These are phyloP conservation scores for Lasiodiplodia gonubiensis DNA, from an alignment of 2,329 filamentous ascomycete species.

Conservation along the genomic window DNA sequence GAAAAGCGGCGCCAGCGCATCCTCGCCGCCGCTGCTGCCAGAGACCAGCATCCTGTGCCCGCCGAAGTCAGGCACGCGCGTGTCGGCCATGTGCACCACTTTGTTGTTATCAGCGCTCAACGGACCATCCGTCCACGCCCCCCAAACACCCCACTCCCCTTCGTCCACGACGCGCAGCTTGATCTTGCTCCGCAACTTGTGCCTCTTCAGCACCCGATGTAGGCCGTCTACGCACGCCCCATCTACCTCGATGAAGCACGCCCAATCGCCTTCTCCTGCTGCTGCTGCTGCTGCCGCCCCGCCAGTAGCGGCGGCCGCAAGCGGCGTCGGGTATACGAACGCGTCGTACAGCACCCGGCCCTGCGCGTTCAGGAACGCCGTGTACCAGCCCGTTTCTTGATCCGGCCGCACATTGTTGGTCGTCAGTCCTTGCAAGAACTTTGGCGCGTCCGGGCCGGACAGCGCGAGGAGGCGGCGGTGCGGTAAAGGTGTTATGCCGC, in stretches of 20 bases:
- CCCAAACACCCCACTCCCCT: conserved; percentile 73
- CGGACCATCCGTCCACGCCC: conserved; percentile 60
- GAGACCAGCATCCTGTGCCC: conserved; percentile 33
- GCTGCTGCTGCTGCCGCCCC: background rate
- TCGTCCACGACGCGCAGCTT: conserved; percentile 62
- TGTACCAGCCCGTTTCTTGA: conserved; percentile 58
- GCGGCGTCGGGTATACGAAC: conserved; percentile 70
- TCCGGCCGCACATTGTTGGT: conserved; percentile 70
- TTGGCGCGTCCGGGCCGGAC: conserved; percentile 76
- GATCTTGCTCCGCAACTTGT: conserved; percentile 85
- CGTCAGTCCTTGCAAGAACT: conserved; percentile 87
- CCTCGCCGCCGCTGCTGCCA: background rate
- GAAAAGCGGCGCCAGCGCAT: conserved; percentile 8
- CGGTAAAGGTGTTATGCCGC: conserved; percentile 58
- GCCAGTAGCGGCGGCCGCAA: conserved; percentile 30
- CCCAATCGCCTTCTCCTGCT: conserved; percentile 40
- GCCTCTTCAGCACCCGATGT: conserved; percentile 74
- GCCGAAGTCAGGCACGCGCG: conserved; percentile 30
- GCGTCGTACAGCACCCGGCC: conserved; percentile 88
- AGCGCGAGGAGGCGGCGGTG: conserved; percentile 81
- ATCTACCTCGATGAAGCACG: conserved; percentile 85
- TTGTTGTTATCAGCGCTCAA: background rate
- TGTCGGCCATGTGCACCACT: background rate
- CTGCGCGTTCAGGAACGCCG: conserved; percentile 80
- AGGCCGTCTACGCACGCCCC: conserved; percentile 66